Conservation (phyloP, 805 yeast genomes). For the Zygoascus biomembranicola region DNA sequence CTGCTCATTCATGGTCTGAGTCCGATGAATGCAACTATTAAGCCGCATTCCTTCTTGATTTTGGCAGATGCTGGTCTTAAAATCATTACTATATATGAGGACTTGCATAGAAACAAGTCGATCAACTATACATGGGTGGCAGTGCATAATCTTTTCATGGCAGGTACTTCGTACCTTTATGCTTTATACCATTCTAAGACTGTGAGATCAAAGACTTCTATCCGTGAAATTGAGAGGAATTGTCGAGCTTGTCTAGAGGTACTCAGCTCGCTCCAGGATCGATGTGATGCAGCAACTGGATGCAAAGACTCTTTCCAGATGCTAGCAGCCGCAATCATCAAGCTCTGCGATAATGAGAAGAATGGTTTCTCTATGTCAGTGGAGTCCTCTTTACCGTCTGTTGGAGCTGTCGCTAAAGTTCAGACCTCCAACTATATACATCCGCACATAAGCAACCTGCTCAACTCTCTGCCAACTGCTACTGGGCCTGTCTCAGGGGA, state of each 20-base stretch:
- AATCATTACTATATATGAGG: constrained; percentile 54
- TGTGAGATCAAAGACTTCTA: constrained; percentile 37
- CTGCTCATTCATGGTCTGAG: constrained; percentile 69
- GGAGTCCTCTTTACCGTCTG: not conserved
- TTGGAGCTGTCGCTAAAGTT: not conserved
- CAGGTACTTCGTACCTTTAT: constrained; percentile 77
- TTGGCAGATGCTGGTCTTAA: constrained; percentile 60
- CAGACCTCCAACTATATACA: not conserved
- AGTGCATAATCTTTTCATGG: constrained; percentile 80
- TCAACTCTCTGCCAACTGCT: not conserved
- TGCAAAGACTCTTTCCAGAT: constrained; percentile 68
- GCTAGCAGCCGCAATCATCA: constrained; percentile 60
- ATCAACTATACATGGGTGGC: constrained; percentile 91
- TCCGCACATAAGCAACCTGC: not conserved
- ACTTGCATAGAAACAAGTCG: constrained; percentile 45
- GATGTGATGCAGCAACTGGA: constrained; percentile 70
- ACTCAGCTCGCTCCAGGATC: constrained; percentile 50
- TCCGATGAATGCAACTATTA: constrained; percentile 54
- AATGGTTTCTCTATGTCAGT: not conserved
- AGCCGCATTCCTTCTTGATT: constrained; percentile 43
- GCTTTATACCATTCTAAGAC: constrained; percentile 63
- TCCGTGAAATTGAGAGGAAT: constrained; percentile 43
- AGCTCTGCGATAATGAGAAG: constrained; percentile 32
- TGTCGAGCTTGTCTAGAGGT: constrained; percentile 40
- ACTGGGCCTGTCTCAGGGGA: not conserved